These are phyloP conservation scores for Pleurotus tuoliensis DNA, from an alignment of 768 basidiomycete species.

Conservation along the genomic window DNA sequence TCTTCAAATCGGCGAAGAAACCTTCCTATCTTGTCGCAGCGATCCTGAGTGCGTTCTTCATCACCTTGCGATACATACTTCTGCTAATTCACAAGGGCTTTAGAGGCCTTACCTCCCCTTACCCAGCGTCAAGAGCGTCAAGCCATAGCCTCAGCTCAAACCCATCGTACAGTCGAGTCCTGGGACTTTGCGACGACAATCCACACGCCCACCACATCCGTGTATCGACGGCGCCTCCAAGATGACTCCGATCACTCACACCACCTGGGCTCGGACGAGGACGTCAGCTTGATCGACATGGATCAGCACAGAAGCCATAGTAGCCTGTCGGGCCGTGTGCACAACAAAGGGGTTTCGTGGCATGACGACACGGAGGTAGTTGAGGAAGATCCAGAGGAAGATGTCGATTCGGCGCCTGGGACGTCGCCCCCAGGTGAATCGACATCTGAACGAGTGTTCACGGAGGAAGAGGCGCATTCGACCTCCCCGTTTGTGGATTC, in stretches of 20 bases:
- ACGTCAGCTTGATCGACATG: constrained; percentile 12
- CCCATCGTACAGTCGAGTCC: constrained; percentile 60
- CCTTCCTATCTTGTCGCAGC: constrained; percentile 73
- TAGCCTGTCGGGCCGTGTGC: neutral
- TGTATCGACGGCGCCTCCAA: constrained; percentile 18
- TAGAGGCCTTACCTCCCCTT: constrained; percentile 70
- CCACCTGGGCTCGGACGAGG: constrained; percentile 20
- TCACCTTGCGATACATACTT: neutral
- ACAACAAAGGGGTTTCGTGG: neutral
- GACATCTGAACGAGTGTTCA: neutral
- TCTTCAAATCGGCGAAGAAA: constrained; percentile 80
- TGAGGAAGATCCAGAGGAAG: neutral
- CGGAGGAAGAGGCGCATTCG: neutral
- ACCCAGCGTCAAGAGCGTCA: constrained; percentile 70
- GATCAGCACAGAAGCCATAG: constrained; percentile 18
- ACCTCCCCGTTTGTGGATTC: neutral
- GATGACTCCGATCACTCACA: constrained; percentile 20
- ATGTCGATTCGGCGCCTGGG: neutral
- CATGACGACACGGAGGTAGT: neutral
- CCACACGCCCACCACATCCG: constrained; percentile 30
- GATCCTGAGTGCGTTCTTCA: constrained; percentile 52
- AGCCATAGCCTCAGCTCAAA: constrained; percentile 24
- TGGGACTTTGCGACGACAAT: constrained; percentile 72
- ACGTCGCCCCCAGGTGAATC: neutral
- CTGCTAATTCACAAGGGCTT: constrained; percentile 1